Evolutionary conservation across 805 yeast species (phyloP).

Genomic region (Candida corydali): DNA sequence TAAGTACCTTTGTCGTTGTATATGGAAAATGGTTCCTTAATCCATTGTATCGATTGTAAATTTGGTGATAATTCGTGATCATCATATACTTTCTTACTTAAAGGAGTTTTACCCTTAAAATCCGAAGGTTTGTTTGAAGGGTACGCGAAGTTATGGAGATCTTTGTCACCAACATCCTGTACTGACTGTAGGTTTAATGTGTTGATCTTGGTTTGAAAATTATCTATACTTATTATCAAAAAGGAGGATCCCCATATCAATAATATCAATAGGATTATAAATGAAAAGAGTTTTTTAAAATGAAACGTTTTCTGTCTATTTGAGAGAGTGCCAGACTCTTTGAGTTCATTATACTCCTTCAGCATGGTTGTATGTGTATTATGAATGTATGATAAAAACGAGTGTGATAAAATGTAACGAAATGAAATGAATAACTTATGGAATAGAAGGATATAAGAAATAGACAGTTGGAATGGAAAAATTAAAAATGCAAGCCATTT

Average conservation of each 20-base stretch:
- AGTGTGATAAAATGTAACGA: neutral
- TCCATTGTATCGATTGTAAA: slow-evolving; percentile 65
- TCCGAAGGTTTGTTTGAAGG: slow-evolving; percentile 8
- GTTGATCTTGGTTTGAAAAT: slow-evolving; percentile 10
- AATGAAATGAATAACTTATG: neutral
- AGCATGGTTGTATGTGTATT: neutral
- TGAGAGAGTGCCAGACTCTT: neutral
- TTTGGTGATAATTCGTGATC: slow-evolving; percentile 52
- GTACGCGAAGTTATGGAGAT: slow-evolving; percentile 7
- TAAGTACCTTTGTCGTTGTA: slow-evolving; percentile 64
- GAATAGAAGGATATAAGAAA: neutral
- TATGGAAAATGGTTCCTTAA: slow-evolving; percentile 46
- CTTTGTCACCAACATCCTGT: slow-evolving; percentile 2
- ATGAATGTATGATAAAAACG: neutral
- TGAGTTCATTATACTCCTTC: neutral
- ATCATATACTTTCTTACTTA: slow-evolving; percentile 40
- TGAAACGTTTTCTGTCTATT: neutral
- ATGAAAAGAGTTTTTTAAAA: slow-evolving; percentile 2
- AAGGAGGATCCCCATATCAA: slow-evolving; percentile 37
- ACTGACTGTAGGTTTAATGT: slow-evolving; percentile 2
- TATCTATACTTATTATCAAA: slow-evolving; percentile 20
- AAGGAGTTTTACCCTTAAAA: slow-evolving; percentile 19
- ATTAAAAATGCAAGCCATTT: too few species aligned
- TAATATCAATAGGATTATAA: slow-evolving; percentile 20
- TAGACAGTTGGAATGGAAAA: neutral